Percentiles rank a stretch among this genome's conserved stretches.
These are phyloP conservation scores for Rhynchospora pubera DNA, from an alignment of 176 grass and related monocot species.

Conservation along the genomic window DNA sequence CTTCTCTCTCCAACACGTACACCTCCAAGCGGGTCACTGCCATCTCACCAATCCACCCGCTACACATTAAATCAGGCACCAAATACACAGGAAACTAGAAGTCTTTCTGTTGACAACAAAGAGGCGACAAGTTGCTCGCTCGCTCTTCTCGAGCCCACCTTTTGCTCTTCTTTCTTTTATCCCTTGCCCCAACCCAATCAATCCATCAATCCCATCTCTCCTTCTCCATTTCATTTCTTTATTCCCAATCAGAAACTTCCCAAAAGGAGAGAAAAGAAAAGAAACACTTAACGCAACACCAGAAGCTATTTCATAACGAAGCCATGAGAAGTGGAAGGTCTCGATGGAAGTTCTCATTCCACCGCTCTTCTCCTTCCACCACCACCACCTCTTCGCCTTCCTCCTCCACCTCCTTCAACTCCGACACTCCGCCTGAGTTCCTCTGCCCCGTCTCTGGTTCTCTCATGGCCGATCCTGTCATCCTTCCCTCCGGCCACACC, in stretches of 20 bases:
- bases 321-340: slow-evolving; percentile 11
- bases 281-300: no score
- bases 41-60: neutral
- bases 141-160: neutral
- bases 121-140: neutral
- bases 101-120: neutral
- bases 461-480: slow-evolving; percentile 52
- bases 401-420: slow-evolving; percentile 22
- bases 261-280: slow-evolving; percentile 1
- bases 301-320: neutral
- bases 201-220: neutral
- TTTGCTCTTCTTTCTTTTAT: slow-evolving; percentile 7
- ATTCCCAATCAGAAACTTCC: neutral
- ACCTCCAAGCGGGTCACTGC: neutral
- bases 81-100: neutral
- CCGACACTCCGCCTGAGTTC: slow-evolving; percentile 19
- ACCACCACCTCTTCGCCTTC: neutral
- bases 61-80: neutral
- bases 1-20: neutral
- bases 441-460: slow-evolving; percentile 32
- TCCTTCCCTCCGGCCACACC: slow-evolving; percentile 34
- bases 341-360: slow-evolving; percentile 23
- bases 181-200: neutral
- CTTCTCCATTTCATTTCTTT: neutral
- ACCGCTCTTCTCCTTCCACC: slow-evolving; percentile 1